Base-by-base conservation (phyloP, 176 grass and related monocot genomes). In the Ampelocalamus luodianensis region DNA sequence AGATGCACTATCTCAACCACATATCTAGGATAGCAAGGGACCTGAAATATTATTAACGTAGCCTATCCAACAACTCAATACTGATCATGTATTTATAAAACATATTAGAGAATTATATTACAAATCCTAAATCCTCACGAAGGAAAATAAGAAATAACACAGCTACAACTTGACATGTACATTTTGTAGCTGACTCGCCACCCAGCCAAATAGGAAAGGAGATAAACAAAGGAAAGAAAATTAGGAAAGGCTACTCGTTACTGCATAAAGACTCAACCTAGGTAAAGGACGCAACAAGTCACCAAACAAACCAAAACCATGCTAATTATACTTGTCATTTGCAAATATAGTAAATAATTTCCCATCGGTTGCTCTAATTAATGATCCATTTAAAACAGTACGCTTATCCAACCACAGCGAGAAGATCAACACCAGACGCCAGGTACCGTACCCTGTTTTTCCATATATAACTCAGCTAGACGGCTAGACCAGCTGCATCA, bases 141-240 rank as follows among this genome's bases (percentile, higher is more conserved):
- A 10, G 7, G 56, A 23, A 60, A 63, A 34, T 61, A 50, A n/a
- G 45, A 36, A 80, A 64, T 50, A 65, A 18, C 12, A 72, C 22
- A 72, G 13, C 38, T n/a, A 71, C 38, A 50, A 24, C 45, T 80
- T 40, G 12, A 61, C 24, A 0, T 51, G 54, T 63, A 32, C 76
- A 72, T 79, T 79, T 37, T 62, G 3, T 62, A 49, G 43, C 46
- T 86, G 75, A 7, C 20, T 63, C 8, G 16, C 44, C 22, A 56
- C 45, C 24, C 26, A 74, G 68, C 18, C 45, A 75, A 74, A 74
- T 36, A 36, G 75, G 39, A 62, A 85, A 13, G 5, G 16, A 44
- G 24, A 78, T 29, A 59, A 17, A 17, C 16, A 43, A 58, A 54
- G 65, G 9, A 71, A 12, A 51, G 10, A 48, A 20, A 22, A 79